These are phyloP conservation scores for Candida piceae DNA, from an alignment of 805 yeast genomes.

Conservation along the genomic window DNA sequence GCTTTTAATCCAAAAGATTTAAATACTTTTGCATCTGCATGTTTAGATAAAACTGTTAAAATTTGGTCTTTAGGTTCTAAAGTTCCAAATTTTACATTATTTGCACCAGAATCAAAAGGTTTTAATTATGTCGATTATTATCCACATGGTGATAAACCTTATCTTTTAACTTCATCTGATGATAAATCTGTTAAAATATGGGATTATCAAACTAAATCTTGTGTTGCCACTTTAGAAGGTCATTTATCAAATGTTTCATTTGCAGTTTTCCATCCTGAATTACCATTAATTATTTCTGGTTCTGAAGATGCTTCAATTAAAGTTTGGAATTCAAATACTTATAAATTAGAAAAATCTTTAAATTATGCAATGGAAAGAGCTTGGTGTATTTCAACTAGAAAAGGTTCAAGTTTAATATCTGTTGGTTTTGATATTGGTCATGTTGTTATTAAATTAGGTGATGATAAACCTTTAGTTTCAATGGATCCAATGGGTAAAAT, in stretches of 20 bases:
- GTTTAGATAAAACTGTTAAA: slow-evolving; percentile 93
- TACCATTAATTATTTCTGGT: slow-evolving; percentile 92
- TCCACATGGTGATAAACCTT: slow-evolving; percentile 96
- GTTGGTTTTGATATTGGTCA: slow-evolving; percentile 95
- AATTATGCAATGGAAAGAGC: slow-evolving; percentile 92
- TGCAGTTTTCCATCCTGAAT: slow-evolving; percentile 97
- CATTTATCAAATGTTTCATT: slow-evolving; percentile 93
- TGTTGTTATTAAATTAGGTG: slow-evolving; percentile 83
- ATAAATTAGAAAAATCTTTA: slow-evolving; percentile 86
- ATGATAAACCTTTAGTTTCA: slow-evolving; percentile 88
- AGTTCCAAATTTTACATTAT: slow-evolving; percentile 84
- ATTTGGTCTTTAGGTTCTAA: slow-evolving; percentile 92
- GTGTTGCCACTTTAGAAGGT: slow-evolving; percentile 91
- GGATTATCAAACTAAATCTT: slow-evolving; percentile 96
- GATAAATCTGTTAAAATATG: slow-evolving; percentile 85
- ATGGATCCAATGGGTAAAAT: slow-evolving; percentile 92
- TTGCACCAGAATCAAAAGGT: slow-evolving; percentile 89
- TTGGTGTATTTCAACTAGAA: slow-evolving; percentile 85
- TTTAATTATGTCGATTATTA: slow-evolving; percentile 96
- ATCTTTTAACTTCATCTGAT: slow-evolving; percentile 85
- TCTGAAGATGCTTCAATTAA: slow-evolving; percentile 94
- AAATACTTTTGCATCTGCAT: slow-evolving; percentile 95
- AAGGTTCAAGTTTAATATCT: slow-evolving; percentile 73
- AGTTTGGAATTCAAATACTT: slow-evolving; percentile 92
- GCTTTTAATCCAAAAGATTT: slow-evolving; percentile 97